phyloP scores from a whole-genome alignment of 805 yeast genomes.

The Wickerhamomyces silvicola region DNA sequence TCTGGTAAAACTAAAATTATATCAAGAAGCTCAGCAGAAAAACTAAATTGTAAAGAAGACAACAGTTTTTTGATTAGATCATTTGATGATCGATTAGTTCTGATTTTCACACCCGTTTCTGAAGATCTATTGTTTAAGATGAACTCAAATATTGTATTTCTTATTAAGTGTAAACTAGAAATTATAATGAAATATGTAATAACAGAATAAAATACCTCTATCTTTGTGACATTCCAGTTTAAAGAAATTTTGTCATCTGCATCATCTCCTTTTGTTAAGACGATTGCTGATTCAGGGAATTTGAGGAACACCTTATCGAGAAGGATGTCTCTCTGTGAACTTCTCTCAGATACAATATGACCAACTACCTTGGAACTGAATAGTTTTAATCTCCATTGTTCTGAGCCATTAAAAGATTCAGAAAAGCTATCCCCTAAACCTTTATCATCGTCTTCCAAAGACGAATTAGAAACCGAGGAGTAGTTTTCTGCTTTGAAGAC shows the following conservation, averaged over 20 bases:
- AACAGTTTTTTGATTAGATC: constrained; percentile 13
- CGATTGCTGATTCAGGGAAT: constrained; percentile 20
- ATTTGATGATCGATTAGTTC: constrained; percentile 13
- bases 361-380: constrained; percentile 16
- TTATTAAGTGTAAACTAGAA: constrained; percentile 38
- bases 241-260: constrained; percentile 18
- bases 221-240: constrained; percentile 19
- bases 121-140: constrained; percentile 15
- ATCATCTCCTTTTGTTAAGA: constrained; percentile 16
- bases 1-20: constrained; percentile 36
- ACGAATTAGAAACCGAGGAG: constrained; percentile 21
- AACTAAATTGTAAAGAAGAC: constrained; percentile 17
- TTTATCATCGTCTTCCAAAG: constrained; percentile 28
- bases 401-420: constrained; percentile 6
- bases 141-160: constrained; percentile 30
- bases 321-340: constrained; percentile 21
- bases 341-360: constrained; percentile 26
- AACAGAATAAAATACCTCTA: constrained; percentile 31
- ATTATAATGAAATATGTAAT: constrained; percentile 39
- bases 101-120: constrained; percentile 13
- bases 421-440: constrained; percentile 20
- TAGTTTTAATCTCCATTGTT: constrained; percentile 9
- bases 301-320: constrained; percentile 27
- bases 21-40: constrained; percentile 18
- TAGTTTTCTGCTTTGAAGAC: constrained; percentile 3